A percentile compares a stretch with the other conserved stretches of the same genome.
These are phyloP conservation scores for Rubia tinctorum DNA, from an alignment of 305 asterid species.

Conservation along the genomic window DNA sequence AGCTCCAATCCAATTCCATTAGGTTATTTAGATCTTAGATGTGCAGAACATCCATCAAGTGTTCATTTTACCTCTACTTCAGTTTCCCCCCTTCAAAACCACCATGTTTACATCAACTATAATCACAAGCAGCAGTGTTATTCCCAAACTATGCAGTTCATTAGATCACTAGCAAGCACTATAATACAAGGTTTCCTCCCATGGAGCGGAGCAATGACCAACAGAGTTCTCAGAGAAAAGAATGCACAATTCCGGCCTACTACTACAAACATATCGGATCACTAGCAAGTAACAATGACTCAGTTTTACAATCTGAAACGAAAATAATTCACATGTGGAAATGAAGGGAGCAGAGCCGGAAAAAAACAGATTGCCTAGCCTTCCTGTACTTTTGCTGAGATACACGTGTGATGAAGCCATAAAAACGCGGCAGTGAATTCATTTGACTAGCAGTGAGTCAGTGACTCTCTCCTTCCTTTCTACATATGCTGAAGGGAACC, in stretches of 20 bases:
- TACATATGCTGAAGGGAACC: slow-evolving; percentile 94
- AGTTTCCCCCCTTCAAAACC: too few relatives aligned
- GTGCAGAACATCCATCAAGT: too few relatives aligned
- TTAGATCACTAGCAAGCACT: not conserved
- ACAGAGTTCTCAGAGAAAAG: not conserved
- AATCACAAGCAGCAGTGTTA: too few relatives aligned
- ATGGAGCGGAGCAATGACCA: not conserved
- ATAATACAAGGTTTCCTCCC: not conserved
- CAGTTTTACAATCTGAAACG: slow-evolving; percentile 1
- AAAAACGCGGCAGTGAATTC: slow-evolving; percentile 5
- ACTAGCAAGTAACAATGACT: not conserved
- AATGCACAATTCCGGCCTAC: not conserved
- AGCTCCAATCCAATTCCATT: too few relatives aligned
- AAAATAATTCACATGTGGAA: not conserved
- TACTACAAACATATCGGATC: not conserved
- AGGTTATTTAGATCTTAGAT: too few relatives aligned
- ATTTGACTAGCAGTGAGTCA: slow-evolving; percentile 34
- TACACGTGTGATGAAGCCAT: not conserved
- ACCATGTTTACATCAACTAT: too few relatives aligned
- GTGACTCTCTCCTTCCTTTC: slow-evolving; percentile 44
- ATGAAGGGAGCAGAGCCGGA: not conserved
- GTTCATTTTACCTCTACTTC: too few relatives aligned
- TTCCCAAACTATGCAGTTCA: not conserved
- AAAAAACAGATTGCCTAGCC: slow-evolving; percentile 7
- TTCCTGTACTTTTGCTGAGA: not conserved